A percentile compares a stretch with the other conserved stretches of the same genome.
These are phyloP conservation scores for Nothomitra cinnamomea DNA, from an alignment of 2,329 filamentous ascomycete genomes.

Conservation along the genomic window DNA sequence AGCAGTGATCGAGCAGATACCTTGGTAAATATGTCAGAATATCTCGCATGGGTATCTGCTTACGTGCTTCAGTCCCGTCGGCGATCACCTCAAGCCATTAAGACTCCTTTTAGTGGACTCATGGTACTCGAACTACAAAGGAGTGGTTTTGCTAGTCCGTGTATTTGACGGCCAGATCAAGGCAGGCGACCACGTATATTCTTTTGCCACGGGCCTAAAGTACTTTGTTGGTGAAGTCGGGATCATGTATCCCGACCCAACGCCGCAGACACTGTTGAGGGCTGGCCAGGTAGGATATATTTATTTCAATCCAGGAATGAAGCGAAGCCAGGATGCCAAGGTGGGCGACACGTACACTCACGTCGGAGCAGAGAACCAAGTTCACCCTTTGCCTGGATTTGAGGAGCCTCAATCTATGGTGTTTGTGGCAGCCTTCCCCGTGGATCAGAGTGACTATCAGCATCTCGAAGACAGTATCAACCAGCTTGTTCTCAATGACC, in stretches of 20 bases:
- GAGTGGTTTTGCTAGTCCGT: conserved; percentile 78
- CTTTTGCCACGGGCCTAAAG: conserved; percentile 72
- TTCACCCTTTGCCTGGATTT: conserved; percentile 76
- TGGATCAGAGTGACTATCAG: conserved; percentile 73
- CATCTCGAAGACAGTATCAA: conserved; percentile 87
- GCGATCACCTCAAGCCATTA: conserved; percentile 54
- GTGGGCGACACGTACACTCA: conserved; percentile 90
- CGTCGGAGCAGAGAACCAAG: conserved; percentile 54
- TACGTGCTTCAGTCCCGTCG: conserved; percentile 36
- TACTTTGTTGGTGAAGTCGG: conserved; percentile 94
- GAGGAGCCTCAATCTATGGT: conserved; percentile 98
- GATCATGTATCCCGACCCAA: conserved; percentile 85
- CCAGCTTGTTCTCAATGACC: conserved; percentile 85
- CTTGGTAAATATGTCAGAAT: conserved; percentile 31
- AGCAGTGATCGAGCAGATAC: conserved; percentile 69
- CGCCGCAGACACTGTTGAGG: conserved; percentile 59
- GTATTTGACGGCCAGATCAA: conserved; percentile 77
- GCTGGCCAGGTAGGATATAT: conserved; percentile 95
- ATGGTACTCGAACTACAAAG: conserved; percentile 95
- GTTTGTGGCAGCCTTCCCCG: conserved; percentile 91
- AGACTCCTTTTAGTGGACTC: conserved; percentile 85
- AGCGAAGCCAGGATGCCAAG: conserved; percentile 85
- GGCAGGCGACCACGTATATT: conserved; percentile 72
- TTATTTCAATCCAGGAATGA: conserved; percentile 97
- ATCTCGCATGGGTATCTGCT: background rate